These are phyloP conservation scores for Liriodendron chinense DNA, from an alignment of 164 flowering plant genomes.

Conservation along the genomic window DNA sequence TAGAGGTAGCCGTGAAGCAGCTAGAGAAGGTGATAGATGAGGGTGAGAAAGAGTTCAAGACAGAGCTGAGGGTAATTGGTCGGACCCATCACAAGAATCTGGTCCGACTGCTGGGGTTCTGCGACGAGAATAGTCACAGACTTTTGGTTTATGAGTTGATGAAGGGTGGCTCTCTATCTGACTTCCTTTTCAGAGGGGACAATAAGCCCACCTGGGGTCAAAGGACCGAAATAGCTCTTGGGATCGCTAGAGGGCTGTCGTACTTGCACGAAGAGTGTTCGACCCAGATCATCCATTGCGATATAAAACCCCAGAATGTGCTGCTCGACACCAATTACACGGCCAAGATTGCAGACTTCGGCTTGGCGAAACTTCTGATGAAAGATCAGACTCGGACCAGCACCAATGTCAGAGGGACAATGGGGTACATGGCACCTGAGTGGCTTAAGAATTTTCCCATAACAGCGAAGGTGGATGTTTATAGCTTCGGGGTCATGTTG, in stretches of 20 bases:
- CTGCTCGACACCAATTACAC: constrained; percentile 17
- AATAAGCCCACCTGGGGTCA: constrained; percentile 25
- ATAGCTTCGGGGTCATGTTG: constrained; percentile 28
- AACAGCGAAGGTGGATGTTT: constrained; percentile 25
- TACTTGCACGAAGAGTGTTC: constrained; percentile 27
- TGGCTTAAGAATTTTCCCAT: constrained; percentile 23
- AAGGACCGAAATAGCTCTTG: constrained; percentile 20
- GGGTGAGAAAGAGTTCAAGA: constrained; percentile 28
- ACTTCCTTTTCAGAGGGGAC: constrained; percentile 18
- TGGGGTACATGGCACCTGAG: constrained; percentile 24
- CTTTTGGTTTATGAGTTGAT: constrained; percentile 24
- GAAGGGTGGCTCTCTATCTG: constrained; percentile 21
- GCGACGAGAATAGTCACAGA: constrained; percentile 18
- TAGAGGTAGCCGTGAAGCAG: constrained; percentile 29
- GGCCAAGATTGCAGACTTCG: constrained; percentile 35
- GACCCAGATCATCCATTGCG: constrained; percentile 27
- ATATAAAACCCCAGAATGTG: constrained; percentile 30
- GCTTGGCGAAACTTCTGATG: constrained; percentile 27
- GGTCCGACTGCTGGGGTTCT: constrained; percentile 22
- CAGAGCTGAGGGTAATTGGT: constrained; percentile 28
- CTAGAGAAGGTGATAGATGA: constrained; percentile 22
- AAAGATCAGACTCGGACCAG: constrained; percentile 16
- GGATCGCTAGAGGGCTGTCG: constrained; percentile 23
- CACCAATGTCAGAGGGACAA: constrained; percentile 22
- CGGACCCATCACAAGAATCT: constrained; percentile 30